These are phyloP conservation scores for Coffea canephora DNA, from an alignment of 257 asterid genomes.

Conservation along the genomic window DNA sequence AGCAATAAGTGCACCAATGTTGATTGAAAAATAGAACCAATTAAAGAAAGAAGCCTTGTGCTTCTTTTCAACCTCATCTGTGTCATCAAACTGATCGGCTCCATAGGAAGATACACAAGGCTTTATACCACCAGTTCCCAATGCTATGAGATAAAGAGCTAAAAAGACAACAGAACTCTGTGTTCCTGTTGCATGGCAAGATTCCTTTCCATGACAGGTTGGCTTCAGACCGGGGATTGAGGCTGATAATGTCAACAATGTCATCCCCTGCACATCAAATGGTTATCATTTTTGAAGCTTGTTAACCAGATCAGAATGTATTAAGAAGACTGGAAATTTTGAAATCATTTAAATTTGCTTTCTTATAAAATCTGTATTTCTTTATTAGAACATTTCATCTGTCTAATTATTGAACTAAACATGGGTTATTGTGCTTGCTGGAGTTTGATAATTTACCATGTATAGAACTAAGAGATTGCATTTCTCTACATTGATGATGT, in stretches of 20 bases:
- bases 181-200: constrained; percentile 41
- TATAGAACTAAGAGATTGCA: not conserved
- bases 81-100: constrained; percentile 73
- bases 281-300: not conserved
- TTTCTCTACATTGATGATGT: no score
- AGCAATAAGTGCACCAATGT: constrained; percentile 59
- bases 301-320: not conserved
- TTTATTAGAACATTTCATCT: no score
- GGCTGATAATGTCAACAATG: constrained; percentile 61
- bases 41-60: constrained; percentile 62
- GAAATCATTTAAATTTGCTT: not conserved
- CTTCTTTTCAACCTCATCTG: constrained; percentile 56
- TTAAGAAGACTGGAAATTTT: not conserved
- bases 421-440: not conserved
- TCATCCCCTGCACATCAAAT: constrained; percentile 52
- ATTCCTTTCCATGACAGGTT: constrained; percentile 40
- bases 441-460: not conserved
- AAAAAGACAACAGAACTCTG: constrained; percentile 41
- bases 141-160: constrained; percentile 59
- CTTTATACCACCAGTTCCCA: constrained; percentile 75
- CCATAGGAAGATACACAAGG: constrained; percentile 79
- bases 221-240: constrained; percentile 53
- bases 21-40: constrained; percentile 66
- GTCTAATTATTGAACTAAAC: not conserved
- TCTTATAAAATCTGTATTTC: not conserved